phyloP scores from a whole-genome alignment of 306 rosid genomes.

The Abrus pulchellus region DNA sequence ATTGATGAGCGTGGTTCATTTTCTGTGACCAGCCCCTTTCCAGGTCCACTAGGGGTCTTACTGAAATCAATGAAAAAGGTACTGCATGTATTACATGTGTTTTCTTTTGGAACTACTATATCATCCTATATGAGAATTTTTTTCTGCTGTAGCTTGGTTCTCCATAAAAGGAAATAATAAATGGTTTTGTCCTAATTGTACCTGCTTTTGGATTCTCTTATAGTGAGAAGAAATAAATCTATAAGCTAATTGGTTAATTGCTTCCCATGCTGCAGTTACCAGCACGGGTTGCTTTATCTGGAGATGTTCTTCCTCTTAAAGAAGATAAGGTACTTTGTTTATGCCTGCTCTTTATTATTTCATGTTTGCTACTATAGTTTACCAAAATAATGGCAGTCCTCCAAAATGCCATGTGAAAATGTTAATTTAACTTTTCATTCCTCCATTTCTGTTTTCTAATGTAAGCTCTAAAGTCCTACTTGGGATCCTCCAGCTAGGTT shows the following conservation, averaged over 20 bases:
- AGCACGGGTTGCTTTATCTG: constrained; percentile 85
- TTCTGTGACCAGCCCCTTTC: constrained; percentile 82
- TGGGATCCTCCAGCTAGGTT: constrained; percentile 11
- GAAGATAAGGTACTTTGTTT: constrained; percentile 71
- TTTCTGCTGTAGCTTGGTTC: constrained; percentile 14
- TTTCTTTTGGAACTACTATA: constrained; percentile 36
- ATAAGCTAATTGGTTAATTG: constrained; percentile 43
- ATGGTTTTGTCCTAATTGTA: constrained; percentile 41
- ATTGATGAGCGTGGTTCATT: constrained; percentile 95
- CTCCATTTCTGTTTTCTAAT: constrained; percentile 20
- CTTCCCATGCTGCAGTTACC: constrained; percentile 73
- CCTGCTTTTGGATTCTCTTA: constrained; percentile 27
- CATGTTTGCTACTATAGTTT: neutral
- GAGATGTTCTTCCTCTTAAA: constrained; percentile 75
- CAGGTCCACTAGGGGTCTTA: constrained; percentile 71
- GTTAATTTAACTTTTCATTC: constrained; percentile 10
- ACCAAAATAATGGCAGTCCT: neutral
- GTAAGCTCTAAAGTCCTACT: constrained; percentile 22
- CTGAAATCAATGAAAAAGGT: constrained; percentile 77
- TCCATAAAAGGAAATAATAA: neutral
- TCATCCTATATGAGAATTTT: neutral
- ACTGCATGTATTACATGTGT: constrained; percentile 12
- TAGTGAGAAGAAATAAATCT: constrained; percentile 38
- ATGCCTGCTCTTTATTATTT: constrained; percentile 39
- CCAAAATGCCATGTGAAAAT: constrained; percentile 13